Evolutionary conservation across 768 basidiomycete species (phyloP).

Genomic region (Hebeloma cylindrosporum): DNA sequence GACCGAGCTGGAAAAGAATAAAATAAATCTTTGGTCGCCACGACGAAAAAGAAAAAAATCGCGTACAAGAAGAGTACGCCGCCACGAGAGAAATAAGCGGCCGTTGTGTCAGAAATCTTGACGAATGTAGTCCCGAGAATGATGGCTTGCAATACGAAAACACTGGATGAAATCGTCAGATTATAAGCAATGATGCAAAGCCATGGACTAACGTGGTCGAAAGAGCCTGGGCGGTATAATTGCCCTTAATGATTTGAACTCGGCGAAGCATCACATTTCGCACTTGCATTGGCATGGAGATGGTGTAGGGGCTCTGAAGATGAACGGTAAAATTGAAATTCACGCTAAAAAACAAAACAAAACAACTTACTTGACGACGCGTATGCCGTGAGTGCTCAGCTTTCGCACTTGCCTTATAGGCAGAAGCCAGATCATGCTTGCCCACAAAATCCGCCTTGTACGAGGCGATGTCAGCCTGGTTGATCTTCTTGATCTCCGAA

Average conservation of each 20-base stretch:
- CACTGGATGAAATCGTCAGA: conserved; percentile 19
- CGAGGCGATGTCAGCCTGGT: conserved; percentile 40
- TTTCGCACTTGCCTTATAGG: conserved; percentile 45
- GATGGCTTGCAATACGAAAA: conserved; percentile 36
- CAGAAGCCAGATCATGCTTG: conserved; percentile 35
- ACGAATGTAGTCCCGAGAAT: conserved; percentile 66
- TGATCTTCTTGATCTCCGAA: conserved; percentile 24
- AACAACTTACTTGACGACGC: conserved; percentile 21
- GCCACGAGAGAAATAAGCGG: conserved; percentile 67
- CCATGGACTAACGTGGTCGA: conserved; percentile 23
- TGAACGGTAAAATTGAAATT: neutral
- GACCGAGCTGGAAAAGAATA: conserved; percentile 39
- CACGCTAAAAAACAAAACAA: neutral
- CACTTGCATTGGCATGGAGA: conserved; percentile 43
- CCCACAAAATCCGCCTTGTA: conserved; percentile 49
- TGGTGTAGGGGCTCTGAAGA: conserved; percentile 36
- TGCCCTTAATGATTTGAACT: conserved; percentile 41
- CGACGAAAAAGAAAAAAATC: neutral
- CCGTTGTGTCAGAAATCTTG: conserved; percentile 48
- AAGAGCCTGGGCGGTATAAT: conserved; percentile 30
- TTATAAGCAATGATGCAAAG: conserved; percentile 24
- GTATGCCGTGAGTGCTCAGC: conserved; percentile 54
- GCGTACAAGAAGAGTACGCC: conserved; percentile 71
- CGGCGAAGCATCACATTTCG: conserved; percentile 42
- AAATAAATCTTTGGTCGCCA: conserved; percentile 14